phyloP scores from a whole-genome alignment of 2,329 filamentous ascomycete species.

The Calonectria pteridis region DNA sequence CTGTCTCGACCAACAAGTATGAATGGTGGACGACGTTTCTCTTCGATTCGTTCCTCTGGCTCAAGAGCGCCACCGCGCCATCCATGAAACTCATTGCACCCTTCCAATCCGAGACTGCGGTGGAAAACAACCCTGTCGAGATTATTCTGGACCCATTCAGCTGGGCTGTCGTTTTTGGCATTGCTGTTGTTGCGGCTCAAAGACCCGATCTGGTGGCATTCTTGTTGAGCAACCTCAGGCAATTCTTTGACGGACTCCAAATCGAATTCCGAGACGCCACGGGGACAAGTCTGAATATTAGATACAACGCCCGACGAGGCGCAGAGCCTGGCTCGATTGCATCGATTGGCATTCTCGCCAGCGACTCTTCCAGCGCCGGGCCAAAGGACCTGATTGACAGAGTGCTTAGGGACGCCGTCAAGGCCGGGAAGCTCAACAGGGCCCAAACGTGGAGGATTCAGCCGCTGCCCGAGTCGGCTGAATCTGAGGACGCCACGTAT shows the following conservation, averaged over 20 bases:
- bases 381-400: not conserved
- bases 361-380: not conserved
- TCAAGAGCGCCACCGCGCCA: not conserved
- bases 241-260: not conserved
- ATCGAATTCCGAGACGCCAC: not conserved
- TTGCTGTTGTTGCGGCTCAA: not conserved
- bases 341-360: not conserved
- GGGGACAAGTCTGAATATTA: not conserved
- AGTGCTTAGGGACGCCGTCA: not conserved
- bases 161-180: not conserved
- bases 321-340: not conserved
- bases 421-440: not conserved
- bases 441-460: not conserved
- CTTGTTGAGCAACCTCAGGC: not conserved
- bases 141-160: not conserved
- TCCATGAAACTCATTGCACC: not conserved
- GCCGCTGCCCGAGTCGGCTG: not conserved
- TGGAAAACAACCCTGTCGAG: not conserved
- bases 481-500: not conserved
- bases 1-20: not conserved
- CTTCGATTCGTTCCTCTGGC: not conserved
- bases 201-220: not conserved
- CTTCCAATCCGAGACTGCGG: not conserved
- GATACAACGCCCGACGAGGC: not conserved
- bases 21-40: not conserved